phyloP scores from a whole-genome alignment of 352 stramenopile genomes.

The Phytophthora ohioensis region DNA sequence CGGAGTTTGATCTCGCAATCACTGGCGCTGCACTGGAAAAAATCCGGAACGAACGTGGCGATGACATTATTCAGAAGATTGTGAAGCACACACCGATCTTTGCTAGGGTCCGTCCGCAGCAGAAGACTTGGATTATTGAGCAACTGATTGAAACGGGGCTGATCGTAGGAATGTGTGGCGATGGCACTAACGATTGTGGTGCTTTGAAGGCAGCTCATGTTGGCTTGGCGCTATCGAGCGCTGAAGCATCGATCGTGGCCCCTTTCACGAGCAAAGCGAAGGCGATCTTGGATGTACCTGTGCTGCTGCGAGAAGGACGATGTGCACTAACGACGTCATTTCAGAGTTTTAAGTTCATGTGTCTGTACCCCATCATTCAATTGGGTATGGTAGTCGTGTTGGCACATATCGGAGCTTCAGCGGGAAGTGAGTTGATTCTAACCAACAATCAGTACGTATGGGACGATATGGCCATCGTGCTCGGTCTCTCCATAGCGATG shows the following conservation, averaged over 20 bases:
- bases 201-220: slow-evolving; percentile 89
- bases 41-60: slow-evolving; percentile 35
- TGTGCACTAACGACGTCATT: slow-evolving; percentile 79
- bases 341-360: slow-evolving; percentile 67
- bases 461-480: slow-evolving; percentile 65
- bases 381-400: slow-evolving; percentile 50
- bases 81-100: slow-evolving; percentile 61
- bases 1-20: slow-evolving; percentile 52
- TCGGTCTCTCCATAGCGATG: slow-evolving; percentile 63
- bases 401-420: slow-evolving; percentile 27
- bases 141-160: slow-evolving; percentile 53
- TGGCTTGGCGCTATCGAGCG: slow-evolving; percentile 82
- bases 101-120: slow-evolving; percentile 59
- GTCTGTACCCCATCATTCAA: slow-evolving; percentile 67
- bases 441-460: slow-evolving; percentile 77
- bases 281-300: slow-evolving; percentile 71
- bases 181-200: slow-evolving; percentile 87
- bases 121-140: slow-evolving; percentile 71
- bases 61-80: slow-evolving; percentile 50
- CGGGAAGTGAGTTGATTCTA: slow-evolving; percentile 38
- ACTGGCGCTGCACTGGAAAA: slow-evolving; percentile 59
- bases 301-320: slow-evolving; percentile 85
- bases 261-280: slow-evolving; percentile 92
- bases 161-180: slow-evolving; percentile 63
- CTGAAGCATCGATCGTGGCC: slow-evolving; percentile 86